phyloP scores from a whole-genome alignment of 805 yeast genomes.

The Kurtzmaniella fragi region DNA sequence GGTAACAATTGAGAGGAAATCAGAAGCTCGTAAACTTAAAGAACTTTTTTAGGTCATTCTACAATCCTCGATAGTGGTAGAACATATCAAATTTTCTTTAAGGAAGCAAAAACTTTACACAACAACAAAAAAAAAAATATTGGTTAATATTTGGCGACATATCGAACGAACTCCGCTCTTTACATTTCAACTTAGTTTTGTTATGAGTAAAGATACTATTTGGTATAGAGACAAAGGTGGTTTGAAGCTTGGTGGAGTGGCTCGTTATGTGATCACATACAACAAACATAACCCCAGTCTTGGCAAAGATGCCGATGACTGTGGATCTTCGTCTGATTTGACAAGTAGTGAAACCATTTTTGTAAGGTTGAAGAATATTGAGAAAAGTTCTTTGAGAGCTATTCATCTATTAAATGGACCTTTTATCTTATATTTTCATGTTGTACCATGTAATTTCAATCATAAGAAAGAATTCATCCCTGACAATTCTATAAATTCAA shows the following conservation, averaged over 20 bases:
- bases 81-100: too few species aligned
- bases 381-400: constrained; percentile 32
- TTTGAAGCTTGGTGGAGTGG: constrained; percentile 35
- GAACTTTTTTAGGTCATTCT: too few species aligned
- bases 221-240: constrained; percentile 34
- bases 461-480: constrained; percentile 20
- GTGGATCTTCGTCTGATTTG: constrained; percentile 2
- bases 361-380: constrained; percentile 36
- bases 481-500: constrained; percentile 12
- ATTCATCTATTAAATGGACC: constrained; percentile 40
- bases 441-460: constrained; percentile 32
- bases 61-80: too few species aligned
- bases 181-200: too few species aligned
- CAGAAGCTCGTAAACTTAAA: too few species aligned
- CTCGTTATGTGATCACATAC: constrained; percentile 29
- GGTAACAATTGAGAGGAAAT: too few species aligned
- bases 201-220: constrained; percentile 3
- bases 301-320: constrained; percentile 8
- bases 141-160: too few species aligned
- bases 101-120: too few species aligned
- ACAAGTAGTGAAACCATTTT: constrained; percentile 12
- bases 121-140: too few species aligned
- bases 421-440: constrained; percentile 40
- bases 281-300: neutral
- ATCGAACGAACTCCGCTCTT: too few species aligned